Percentiles rank a stretch among this genome's conserved stretches.
These are phyloP conservation scores for Steccherinum ochraceum DNA, from an alignment of 768 basidiomycete species.

Conservation along the genomic window DNA sequence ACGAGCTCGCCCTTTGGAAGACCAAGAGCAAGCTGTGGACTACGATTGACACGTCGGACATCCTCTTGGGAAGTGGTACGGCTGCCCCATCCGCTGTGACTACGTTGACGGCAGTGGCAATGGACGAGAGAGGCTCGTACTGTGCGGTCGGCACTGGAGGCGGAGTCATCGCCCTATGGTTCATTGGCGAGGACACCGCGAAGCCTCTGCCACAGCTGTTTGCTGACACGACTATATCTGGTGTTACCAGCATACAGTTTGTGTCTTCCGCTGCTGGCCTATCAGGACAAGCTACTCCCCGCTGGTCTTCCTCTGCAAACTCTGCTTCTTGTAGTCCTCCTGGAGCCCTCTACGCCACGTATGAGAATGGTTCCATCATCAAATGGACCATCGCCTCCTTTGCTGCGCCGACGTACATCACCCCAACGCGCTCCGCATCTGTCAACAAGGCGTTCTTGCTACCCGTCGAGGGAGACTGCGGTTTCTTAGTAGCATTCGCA, in stretches of 20 bases:
- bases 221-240: slow-evolving; percentile 37
- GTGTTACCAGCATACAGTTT: slow-evolving; percentile 49
- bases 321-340: not conserved
- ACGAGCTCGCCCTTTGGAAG: slow-evolving; percentile 71
- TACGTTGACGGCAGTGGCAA: slow-evolving; percentile 52
- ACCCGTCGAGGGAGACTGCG: slow-evolving; percentile 39
- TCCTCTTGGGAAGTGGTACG: slow-evolving; percentile 39
- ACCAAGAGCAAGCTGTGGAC: slow-evolving; percentile 34
- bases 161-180: slow-evolving; percentile 62
- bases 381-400: slow-evolving; percentile 40
- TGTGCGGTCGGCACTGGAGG: slow-evolving; percentile 69
- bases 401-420: slow-evolving; percentile 29
- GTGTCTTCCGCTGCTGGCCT: not conserved
- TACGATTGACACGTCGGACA: slow-evolving; percentile 44
- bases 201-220: slow-evolving; percentile 34
- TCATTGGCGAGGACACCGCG: slow-evolving; percentile 35
- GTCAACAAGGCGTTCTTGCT: slow-evolving; percentile 46
- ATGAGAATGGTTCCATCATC: slow-evolving; percentile 53
- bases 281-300: not conserved
- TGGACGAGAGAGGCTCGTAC: slow-evolving; percentile 54
- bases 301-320: not conserved
- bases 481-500: slow-evolving; percentile 49
- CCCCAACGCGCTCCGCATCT: slow-evolving; percentile 34
- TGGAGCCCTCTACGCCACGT: slow-evolving; percentile 24
- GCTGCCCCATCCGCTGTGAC: slow-evolving; percentile 42